Base-by-base conservation (phyloP, 495 filamentous ascomycete species). In the Penicillium silybi region DNA sequence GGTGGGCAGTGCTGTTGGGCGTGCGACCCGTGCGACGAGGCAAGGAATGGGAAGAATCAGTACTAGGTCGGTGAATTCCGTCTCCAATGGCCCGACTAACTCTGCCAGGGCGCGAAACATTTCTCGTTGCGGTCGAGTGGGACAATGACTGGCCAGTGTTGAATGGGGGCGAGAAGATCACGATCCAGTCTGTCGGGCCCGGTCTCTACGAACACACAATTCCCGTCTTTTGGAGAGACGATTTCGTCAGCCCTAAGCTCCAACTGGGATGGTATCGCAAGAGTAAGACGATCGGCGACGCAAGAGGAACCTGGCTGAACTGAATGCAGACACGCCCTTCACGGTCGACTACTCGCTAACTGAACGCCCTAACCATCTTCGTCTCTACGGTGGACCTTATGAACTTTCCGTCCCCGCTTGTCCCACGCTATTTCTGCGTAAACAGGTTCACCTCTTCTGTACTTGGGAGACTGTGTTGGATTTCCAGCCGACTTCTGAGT, bases 111-210 rank as follows among this genome's bases (percentile, higher is more conserved):
- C 62, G 76, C 7, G 76, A 80, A 53, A 75, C 67, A 0, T 79
- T 78, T 44, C 59, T 80, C 3, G 63, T 70, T 13, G 68, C 72
- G 0, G 56, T 80, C 6, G 58, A 68, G 11, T 80, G 76, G 77
- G 56, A 65, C 10, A 61, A 75, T 37, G 68, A 74, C 47, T 80
- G 77, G 77, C 77, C 76, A 2, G 60, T 80, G 7, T 55, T 80
- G 18, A 76, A 77, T 48, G 52, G 54, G 0, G 71, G 74, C 4
- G 49, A 70, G 9, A 72, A 73, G 42, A 73, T 79, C 19, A 48
- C 65, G 0, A 68, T 77, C 6, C 46, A 68, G 11, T 64, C 60
- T 40, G 48, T 54, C 6, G 63, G 64, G 0, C 67, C 68, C 0
- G 61, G 61, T 16, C 53, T 71, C 4, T 64, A 73, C 25, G 39